Evolutionary conservation across 371 early-diverging fungal species (phyloP), one percentile per base, ranked within the genome.

Genomic region (Syncephalastrum monosporum): DNA sequence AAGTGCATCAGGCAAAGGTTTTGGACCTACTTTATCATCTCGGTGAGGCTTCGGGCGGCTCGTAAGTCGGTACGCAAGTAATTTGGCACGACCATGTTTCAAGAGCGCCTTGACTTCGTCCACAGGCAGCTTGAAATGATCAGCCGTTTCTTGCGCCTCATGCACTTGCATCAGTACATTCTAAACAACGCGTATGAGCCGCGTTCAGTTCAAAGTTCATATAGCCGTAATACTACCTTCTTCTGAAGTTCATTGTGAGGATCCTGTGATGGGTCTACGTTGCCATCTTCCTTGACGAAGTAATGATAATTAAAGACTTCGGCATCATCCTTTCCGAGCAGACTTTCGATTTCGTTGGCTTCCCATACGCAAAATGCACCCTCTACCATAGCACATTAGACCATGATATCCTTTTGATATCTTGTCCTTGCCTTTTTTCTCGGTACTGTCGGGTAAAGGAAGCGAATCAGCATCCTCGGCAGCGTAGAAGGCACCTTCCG

Each of bases 321-420:
- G 7, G 81, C 69, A 42, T 64, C 52, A 0, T 70, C 64, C 0
- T 60, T 45, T 6, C 75, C 81, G 17, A 87, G 63, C 10, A 75
- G 47, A 12, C 56, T 46, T 14, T 62, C 53, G 8, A 88, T 19
- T 56, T 88, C 89, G 6, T 57, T 56, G 4, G 50, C 38, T 51
- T 77, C 76, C 89, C 89, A 88, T 0, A 86, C 86, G 45, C 78
- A 80, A 60, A 88, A 88, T 6, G 89, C 89, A 3, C 89, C 89
- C 76, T 88, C 89, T 77, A 33, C 10, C 1, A 12, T 33, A 33
- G 23, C 5, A 27, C 16, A 13, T 21, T 5, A 24, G 8, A 23
- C 1, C 4, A 5, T 17, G 38, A 57, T 17, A 1, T 27, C 23
- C 3, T 10, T 14, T 5, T 21, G 33, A 46, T n/a, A 8, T 17